These are phyloP conservation scores for Psilocybe subaeruginosa DNA, from an alignment of 768 basidiomycete species.

Conservation along the genomic window DNA sequence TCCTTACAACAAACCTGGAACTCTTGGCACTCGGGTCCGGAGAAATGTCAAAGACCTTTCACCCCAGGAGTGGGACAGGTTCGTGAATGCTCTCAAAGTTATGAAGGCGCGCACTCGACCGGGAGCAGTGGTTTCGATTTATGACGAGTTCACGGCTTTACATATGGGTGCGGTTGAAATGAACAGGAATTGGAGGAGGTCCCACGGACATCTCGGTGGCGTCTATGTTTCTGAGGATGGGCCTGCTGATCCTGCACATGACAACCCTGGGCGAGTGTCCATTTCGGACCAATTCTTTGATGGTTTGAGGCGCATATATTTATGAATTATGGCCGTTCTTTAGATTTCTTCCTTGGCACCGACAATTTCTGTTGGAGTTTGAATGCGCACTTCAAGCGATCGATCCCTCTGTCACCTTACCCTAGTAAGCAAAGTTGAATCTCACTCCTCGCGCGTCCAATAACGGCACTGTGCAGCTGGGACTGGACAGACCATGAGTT, in stretches of 20 bases:
- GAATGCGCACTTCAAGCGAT: constrained; percentile 12
- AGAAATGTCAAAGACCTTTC: constrained; percentile 13
- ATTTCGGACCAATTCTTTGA: neutral
- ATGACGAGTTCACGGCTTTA: constrained; percentile 13
- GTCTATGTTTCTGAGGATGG: neutral
- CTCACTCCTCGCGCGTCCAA: too few species aligned
- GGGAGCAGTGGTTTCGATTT: constrained; percentile 13
- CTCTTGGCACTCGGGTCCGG: constrained; percentile 10
- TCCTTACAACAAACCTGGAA: constrained; percentile 3
- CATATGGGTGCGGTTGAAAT: constrained; percentile 17
- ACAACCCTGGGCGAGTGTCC: constrained; percentile 10
- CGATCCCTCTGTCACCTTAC: constrained; percentile 14
- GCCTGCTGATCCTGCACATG: constrained; percentile 12
- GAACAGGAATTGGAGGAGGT: constrained; percentile 8
- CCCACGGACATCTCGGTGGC: neutral
- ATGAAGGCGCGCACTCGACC: constrained; percentile 14
- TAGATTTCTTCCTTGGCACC: constrained; percentile 16
- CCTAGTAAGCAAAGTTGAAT: constrained; percentile 4
- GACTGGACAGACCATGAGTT: constrained; percentile 16
- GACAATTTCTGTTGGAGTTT: constrained; percentile 15
- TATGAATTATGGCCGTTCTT: neutral
- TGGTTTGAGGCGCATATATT: constrained; percentile 10
- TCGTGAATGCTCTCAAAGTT: constrained; percentile 6
- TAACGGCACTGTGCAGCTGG: neutral
- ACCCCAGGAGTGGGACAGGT: constrained; percentile 8